A percentile compares a stretch with the other conserved stretches of the same genome.
Conservation (phyloP, 805 yeast genomes). For the Priceomyces melissophilus region DNA sequence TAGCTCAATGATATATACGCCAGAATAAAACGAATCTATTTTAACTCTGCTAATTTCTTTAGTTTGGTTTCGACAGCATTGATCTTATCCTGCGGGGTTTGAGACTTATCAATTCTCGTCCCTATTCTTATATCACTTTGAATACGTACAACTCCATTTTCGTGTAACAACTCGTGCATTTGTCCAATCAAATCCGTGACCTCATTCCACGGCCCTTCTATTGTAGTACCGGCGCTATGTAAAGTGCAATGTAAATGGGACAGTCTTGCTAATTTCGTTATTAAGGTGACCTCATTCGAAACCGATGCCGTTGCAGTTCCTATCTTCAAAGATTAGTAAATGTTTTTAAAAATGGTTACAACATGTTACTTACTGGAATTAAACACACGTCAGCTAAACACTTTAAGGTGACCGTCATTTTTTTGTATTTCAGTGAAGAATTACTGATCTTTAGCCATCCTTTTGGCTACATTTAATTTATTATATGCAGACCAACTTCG, state of each 20-base stretch:
- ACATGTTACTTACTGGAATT: constrained; percentile 59
- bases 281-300: constrained; percentile 72
- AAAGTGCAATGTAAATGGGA: constrained; percentile 64
- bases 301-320: constrained; percentile 80
- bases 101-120: constrained; percentile 73
- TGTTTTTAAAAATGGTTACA: background rate
- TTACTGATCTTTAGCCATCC: background rate
- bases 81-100: constrained; percentile 70
- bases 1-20: too few relatives aligned
- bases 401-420: constrained; percentile 39
- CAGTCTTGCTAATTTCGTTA: constrained; percentile 60
- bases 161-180: constrained; percentile 69
- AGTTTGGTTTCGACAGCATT: constrained; percentile 56
- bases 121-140: constrained; percentile 88
- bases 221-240: constrained; percentile 92
- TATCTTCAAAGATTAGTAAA: constrained; percentile 38
- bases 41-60: constrained; percentile 10
- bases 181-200: constrained; percentile 78
- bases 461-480: background rate
- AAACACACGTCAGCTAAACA: constrained; percentile 86
- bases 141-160: constrained; percentile 67
- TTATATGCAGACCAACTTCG: too few relatives aligned
- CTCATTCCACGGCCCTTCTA: constrained; percentile 90
- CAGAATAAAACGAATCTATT: background rate
- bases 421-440: background rate